Base-by-base conservation (phyloP, 768 basidiomycete genomes). In the Hypholoma fasciculare region DNA sequence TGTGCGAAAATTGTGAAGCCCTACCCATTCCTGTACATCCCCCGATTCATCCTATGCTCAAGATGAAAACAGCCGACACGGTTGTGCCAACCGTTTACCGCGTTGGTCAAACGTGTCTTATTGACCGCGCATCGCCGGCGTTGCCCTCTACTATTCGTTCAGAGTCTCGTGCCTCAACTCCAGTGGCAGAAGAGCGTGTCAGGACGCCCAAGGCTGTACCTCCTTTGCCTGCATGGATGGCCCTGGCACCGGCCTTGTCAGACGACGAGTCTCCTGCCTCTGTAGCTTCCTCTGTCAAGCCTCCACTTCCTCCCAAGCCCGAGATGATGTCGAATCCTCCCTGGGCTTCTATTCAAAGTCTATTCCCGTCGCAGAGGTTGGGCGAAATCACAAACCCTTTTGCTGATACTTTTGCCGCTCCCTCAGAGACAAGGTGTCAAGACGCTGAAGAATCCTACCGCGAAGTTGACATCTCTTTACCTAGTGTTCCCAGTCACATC, bases 1-100 rank as follows among this genome's bases (percentile, higher is more conserved):
- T 95, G 16, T 96, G 93, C 72, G 76, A 79, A 57, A 71, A 71
- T 52, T 96, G 94, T 72, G 93, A 94, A 72, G 86, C 91, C 5
- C 78, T 84, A 56, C 93, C 93, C 0, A 89, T 94, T 58, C 73
- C 85, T 5, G 76, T 90, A 12, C 93, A 96, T 68, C 90, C 91
- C 0, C 57, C 69, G 12, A 82, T 72, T 34, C 94, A 96, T 66
- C 83, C 87, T 0, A 59, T 96, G 67, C 68, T 94, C 66, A 95
- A 94, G 82, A 76, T 95, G 72, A 86, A 76, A 65, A 76, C 75
- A 0, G 60, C 76, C 1, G 79, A 81, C 16, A 78, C 82, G 3
- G 67, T 78, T 14, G 68, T 78, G 49, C 76, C 76, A 0, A 69
- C 70, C 2, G 71, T 75, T 1, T 69, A 70, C 54, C 64, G 71